A percentile compares a stretch with the other conserved stretches of the same genome.
Evolutionary conservation across 148 eudicot genomes (phyloP).

Genomic region (Amaranthus hypochondriacus): DNA sequence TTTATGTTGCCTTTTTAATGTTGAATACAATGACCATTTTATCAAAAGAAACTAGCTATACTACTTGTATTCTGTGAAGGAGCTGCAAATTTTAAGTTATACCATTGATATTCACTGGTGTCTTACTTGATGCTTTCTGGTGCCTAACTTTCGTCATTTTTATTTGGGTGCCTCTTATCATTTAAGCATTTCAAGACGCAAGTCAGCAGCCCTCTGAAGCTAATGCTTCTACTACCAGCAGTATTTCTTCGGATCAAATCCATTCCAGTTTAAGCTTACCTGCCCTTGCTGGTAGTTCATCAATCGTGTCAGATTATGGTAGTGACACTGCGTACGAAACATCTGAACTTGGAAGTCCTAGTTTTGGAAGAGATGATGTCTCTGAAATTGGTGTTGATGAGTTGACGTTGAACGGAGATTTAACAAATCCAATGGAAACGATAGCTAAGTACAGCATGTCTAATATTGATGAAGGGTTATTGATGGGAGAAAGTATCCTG

Average conservation of each 20-base stretch:
- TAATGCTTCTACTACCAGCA: conserved; percentile 30
- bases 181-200: conserved; percentile 61
- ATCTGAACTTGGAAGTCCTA: conserved; percentile 70
- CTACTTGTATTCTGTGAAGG: neutral
- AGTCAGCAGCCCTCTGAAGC: conserved; percentile 36
- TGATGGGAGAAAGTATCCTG: conserved; percentile 72
- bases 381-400: conserved; percentile 68
- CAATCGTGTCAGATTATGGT: conserved; percentile 56
- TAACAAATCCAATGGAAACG: conserved; percentile 53
- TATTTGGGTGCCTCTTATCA: neutral
- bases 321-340: conserved; percentile 78
- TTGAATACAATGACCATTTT: no score
- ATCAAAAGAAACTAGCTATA: neutral
- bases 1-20: no score
- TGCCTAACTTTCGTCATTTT: neutral
- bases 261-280: conserved; percentile 33
- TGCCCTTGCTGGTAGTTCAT: conserved; percentile 45
- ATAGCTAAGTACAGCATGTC: conserved; percentile 54
- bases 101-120: neutral
- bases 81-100: neutral
- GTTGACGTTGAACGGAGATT: conserved; percentile 47
- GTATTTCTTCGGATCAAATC: conserved; percentile 34
- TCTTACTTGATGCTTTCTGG: neutral
- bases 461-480: conserved; percentile 63
- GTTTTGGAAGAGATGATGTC: conserved; percentile 52